Percentiles rank a stretch among this genome's conserved stretches.
phyloP scores from a whole-genome alignment of 176 grass and related monocot species.

The Cenchrus purpureus region DNA sequence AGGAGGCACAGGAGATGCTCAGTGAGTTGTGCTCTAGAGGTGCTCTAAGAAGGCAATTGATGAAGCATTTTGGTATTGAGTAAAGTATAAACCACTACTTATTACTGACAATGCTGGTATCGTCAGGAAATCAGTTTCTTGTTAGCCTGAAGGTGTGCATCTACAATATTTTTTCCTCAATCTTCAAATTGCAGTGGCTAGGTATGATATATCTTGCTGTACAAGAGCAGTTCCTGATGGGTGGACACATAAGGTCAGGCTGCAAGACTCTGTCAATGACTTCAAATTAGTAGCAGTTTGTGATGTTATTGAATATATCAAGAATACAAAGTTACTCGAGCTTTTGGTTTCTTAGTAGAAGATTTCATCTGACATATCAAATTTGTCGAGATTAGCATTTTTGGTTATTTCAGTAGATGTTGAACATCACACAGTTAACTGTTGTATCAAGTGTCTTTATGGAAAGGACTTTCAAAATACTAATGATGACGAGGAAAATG shows the following conservation, averaged over 20 bases:
- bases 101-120: constrained; percentile 1
- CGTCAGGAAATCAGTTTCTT: not conserved
- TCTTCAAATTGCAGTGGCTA: constrained; percentile 7
- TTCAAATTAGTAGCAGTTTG: not conserved
- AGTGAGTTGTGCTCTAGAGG: constrained; percentile 45
- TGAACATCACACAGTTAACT: not conserved
- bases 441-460: not conserved
- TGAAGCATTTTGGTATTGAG: constrained; percentile 47
- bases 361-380: constrained; percentile 7
- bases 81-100: constrained; percentile 20
- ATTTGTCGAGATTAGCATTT: not conserved
- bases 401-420: not conserved
- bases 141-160: constrained; percentile 1
- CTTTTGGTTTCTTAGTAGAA: not conserved
- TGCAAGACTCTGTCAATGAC: not conserved
- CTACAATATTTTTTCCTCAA: not conserved
- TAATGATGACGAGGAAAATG: not conserved
- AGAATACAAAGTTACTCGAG: not conserved
- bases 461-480: not conserved
- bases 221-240: constrained; percentile 32
- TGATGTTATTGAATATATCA: not conserved
- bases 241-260: not conserved
- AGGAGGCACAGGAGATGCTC: constrained; percentile 53
- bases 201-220: not conserved
- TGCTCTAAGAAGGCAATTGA: constrained; percentile 48